phyloP scores from a whole-genome alignment of 1,284 basidiomycete species.

The Boletus sp. region DNA sequence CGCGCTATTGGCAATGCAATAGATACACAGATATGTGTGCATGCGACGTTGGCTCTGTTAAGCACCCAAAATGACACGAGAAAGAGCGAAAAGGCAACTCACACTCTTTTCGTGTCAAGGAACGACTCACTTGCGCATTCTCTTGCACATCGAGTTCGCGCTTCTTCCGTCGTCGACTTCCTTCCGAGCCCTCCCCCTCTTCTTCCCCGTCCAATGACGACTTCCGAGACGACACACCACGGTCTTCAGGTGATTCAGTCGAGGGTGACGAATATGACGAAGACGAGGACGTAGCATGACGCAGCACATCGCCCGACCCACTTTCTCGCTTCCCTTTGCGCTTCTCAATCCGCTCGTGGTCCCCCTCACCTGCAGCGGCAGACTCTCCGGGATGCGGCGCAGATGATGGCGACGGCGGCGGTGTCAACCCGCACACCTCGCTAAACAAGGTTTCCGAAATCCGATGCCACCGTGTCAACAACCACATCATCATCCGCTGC shows the following conservation, averaged over 20 bases:
- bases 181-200: conserved; percentile 9
- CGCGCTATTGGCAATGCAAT: conserved; percentile 4
- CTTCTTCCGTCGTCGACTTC: conserved; percentile 21
- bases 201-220: conserved; percentile 20
- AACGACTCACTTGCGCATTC: neutral
- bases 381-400: neutral
- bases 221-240: neutral
- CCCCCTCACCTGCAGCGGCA: neutral
- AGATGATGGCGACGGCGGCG: conserved; percentile 10
- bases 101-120: conserved; percentile 20
- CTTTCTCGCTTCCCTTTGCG: conserved; percentile 15
- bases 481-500: conserved; percentile 34
- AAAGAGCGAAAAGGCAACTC: neutral
- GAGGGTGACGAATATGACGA: conserved; percentile 13
- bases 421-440: conserved; percentile 28
- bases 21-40: neutral
- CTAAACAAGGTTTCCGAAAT: conserved; percentile 28
- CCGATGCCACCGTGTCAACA: conserved; percentile 26
- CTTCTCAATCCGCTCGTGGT: conserved; percentile 13
- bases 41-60: neutral
- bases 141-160: conserved; percentile 15
- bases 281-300: conserved; percentile 12
- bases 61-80: neutral
- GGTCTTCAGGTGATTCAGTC: conserved; percentile 12
- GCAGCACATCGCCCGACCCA: neutral